These are phyloP conservation scores for Iberis pinnata DNA, from an alignment of 345 rosid genomes.

Conservation along the genomic window DNA sequence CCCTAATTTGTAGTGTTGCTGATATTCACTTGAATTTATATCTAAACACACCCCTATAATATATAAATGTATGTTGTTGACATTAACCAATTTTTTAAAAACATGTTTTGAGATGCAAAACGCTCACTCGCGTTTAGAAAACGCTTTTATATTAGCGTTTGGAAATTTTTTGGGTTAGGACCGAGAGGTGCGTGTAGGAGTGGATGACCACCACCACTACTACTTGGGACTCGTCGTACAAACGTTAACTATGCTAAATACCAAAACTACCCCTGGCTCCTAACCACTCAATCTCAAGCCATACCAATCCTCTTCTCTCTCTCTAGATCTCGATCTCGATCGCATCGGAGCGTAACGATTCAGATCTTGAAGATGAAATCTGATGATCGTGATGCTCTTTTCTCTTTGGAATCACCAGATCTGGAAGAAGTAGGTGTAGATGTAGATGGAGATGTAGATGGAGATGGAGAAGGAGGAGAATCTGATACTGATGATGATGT, in stretches of 20 bases:
- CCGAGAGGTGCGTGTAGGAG: slow-evolving; percentile 8
- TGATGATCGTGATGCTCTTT: slow-evolving; percentile 48
- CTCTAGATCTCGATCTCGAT: not conserved
- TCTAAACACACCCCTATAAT: no score
- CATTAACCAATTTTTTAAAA: no score
- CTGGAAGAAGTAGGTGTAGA: slow-evolving; percentile 39
- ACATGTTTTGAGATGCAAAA: not conserved
- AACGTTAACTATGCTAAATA: no score
- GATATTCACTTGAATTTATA: no score
- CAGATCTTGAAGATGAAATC: slow-evolving; percentile 45
- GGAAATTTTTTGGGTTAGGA: slow-evolving; percentile 10
- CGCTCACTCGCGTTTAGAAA: slow-evolving; percentile 1
- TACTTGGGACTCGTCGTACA: no score
- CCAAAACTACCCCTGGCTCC: slow-evolving; percentile 25
- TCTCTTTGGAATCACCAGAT: slow-evolving; percentile 50
- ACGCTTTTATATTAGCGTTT: not conserved
- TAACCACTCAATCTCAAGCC: slow-evolving; percentile 9
- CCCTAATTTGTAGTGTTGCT: no score
- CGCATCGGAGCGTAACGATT: slow-evolving; percentile 2
- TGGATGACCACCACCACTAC: slow-evolving; percentile 13
- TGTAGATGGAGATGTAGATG: slow-evolving; percentile 22
- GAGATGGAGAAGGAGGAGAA: slow-evolving; percentile 33
- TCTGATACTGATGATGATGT: slow-evolving; percentile 39
- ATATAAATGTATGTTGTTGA: no score
- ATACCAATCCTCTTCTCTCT: slow-evolving; percentile 13